Conservation (phyloP, 352 stramenopile species). For the Pythium aquatile region DNA sequence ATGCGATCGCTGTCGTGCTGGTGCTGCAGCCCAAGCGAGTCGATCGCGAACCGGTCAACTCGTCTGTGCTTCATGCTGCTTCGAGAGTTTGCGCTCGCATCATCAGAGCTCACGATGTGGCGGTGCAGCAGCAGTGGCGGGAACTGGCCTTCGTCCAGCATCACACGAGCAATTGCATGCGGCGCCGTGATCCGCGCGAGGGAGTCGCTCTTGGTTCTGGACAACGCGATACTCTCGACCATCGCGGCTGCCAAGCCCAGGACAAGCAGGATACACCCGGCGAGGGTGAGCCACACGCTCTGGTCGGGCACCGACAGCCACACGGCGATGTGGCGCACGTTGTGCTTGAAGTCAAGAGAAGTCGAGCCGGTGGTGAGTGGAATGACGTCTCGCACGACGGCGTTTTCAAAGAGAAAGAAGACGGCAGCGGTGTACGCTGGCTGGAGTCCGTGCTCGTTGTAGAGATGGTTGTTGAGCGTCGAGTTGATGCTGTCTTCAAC, state of each 20-base stretch:
- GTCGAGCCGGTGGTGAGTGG: too few species aligned
- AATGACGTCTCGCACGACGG: background rate
- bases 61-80: too few species aligned
- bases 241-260: background rate
- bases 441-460: constrained; percentile 3
- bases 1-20: too few species aligned
- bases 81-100: too few species aligned
- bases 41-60: too few species aligned
- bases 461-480: constrained; percentile 6
- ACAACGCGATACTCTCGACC: background rate
- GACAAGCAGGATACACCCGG: background rate
- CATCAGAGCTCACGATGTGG: background rate
- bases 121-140: background rate
- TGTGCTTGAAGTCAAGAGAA: background rate
- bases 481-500: background rate
- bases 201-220: background rate
- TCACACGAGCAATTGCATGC: background rate
- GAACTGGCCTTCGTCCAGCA: constrained; percentile 2
- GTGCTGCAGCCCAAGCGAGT: too few species aligned
- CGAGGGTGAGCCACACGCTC: background rate
- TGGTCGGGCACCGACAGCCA: background rate
- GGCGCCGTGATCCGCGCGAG: background rate
- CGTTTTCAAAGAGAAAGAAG: constrained; percentile 4
- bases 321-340: background rate
- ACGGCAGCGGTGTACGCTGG: constrained; percentile 2